Base-by-base conservation (phyloP, 2,329 filamentous ascomycete genomes). In the Arthroderma sp. region DNA sequence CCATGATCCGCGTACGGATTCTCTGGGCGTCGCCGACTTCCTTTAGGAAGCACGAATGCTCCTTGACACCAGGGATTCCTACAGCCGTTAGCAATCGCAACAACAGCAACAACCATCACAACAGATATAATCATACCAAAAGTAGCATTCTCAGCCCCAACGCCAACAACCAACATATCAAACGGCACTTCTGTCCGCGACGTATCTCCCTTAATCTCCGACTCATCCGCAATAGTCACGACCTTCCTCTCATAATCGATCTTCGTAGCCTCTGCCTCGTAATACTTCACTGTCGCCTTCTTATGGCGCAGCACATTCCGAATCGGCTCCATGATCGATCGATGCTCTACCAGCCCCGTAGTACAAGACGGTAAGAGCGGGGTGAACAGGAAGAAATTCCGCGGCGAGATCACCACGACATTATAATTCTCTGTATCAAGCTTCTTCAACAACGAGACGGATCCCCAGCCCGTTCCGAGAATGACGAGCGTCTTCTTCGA, bases 331-430 rank as follows among this genome's bases (percentile, higher is more conserved):
- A 98, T 98, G 68, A 98, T 98, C 61, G 88, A 96, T 64, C 91
- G 86, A 73, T 96, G 91, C 75, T 98, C 91, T 66, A 98, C 91
- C 57, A 86, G 83, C 58, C 91, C 91, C 53, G 89, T 95, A 43
- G 91, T 96, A 70, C 91, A 98, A 61, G 89, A 96, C 53, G 91
- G 91, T 50, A 98, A 78, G 48, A 98, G 80, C 49, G 91, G 91
- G 29, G 91, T 98, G 76, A 98, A 98, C 55, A 98, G 82, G 80
- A 98, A 98, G 78, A 94, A 98, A 72, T 98, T 98, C 63, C 91
- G 85, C 44, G 91, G 91, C 41, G 91, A 96, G 65, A 98, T 85
- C 64, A 98, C 87, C 61, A 96, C 68, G 66, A 96, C 89, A 66
- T 98, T 96, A 78, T 96, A 98, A 76, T 96, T 94, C 66, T 94